A percentile compares a stretch with the other conserved stretches of the same genome.
Conservation (phyloP, 2,329 filamentous ascomycete species). For the Alternaria arborescens region DNA sequence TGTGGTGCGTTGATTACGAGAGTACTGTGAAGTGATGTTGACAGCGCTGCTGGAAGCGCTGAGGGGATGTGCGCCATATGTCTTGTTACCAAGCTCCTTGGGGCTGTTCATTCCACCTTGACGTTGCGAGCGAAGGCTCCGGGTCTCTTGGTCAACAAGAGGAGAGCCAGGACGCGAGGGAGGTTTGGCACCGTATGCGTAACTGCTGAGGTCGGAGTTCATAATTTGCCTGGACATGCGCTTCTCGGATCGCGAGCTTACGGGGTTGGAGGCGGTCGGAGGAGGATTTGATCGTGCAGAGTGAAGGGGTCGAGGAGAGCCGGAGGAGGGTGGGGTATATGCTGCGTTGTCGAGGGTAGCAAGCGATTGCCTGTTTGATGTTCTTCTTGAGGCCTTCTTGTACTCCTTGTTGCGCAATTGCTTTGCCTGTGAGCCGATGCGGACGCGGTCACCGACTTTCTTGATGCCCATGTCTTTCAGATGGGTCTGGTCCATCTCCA, state of each 20-base stretch:
- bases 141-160: conserved; percentile 65
- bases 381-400: conserved; percentile 69
- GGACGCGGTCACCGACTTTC: conserved; percentile 94
- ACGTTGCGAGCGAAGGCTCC: conserved; percentile 63
- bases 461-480: conserved; percentile 98
- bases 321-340: conserved; percentile 68
- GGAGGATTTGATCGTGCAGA: conserved; percentile 59
- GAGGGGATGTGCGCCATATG: conserved; percentile 65
- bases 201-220: conserved; percentile 53
- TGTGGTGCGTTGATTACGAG: conserved; percentile 55
- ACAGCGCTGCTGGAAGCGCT: conserved; percentile 62
- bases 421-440: conserved; percentile 68
- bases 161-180: conserved; percentile 77
- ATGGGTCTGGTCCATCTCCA: conserved; percentile 96
- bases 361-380: conserved; percentile 81
- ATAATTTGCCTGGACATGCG: conserved; percentile 59
- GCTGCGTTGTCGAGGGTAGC: conserved; percentile 76
- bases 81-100: conserved; percentile 61
- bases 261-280: conserved; percentile 25
- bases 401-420: conserved; percentile 59
- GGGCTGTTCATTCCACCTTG: conserved; percentile 67
- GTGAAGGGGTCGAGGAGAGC: conserved; percentile 70
- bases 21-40: conserved; percentile 56
- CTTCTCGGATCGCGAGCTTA: conserved; percentile 57
- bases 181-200: conserved; percentile 60